Evolutionary conservation across 192 early-diverging fungal genomes (phyloP).

Genomic region (Mycoemilia scoparia): DNA sequence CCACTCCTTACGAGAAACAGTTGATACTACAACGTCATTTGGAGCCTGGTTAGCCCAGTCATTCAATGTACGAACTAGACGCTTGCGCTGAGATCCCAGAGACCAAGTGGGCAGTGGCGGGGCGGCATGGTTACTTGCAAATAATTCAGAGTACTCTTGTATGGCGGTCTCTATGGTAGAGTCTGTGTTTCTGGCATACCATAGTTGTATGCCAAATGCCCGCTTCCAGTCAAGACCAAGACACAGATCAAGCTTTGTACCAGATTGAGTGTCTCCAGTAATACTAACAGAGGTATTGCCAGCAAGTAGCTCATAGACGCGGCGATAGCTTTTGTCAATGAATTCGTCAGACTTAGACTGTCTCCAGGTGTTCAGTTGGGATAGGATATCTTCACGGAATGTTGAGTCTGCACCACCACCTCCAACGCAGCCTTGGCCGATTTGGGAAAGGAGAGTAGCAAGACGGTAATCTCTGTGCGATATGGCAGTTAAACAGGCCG

Average conservation of each 20-base stretch:
- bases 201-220: constrained; percentile 38
- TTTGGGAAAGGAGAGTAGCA: constrained; percentile 60
- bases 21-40: constrained; percentile 7
- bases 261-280: background rate
- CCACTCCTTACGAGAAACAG: constrained; percentile 7
- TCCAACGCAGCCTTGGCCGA: constrained; percentile 22
- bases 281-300: constrained; percentile 23
- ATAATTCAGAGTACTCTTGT: constrained; percentile 2
- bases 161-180: constrained; percentile 10
- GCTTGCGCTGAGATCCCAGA: background rate
- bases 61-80: background rate
- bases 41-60: constrained; percentile 4
- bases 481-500: constrained; percentile 45
- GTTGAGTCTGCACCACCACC: constrained; percentile 32
- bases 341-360: constrained; percentile 1
- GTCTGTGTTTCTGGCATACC: constrained; percentile 33
- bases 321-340: constrained; percentile 19
- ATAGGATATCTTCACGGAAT: constrained; percentile 12
- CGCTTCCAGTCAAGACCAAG: constrained; percentile 44
- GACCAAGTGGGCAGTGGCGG: constrained; percentile 21
- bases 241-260: constrained; percentile 8
- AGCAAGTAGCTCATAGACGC: constrained; percentile 36
- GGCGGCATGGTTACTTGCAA: constrained; percentile 1
- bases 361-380: constrained; percentile 25
- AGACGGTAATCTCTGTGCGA: constrained; percentile 45